phyloP scores from a whole-genome alignment of 352 stramenopile genomes.

The Pythium sp. region DNA sequence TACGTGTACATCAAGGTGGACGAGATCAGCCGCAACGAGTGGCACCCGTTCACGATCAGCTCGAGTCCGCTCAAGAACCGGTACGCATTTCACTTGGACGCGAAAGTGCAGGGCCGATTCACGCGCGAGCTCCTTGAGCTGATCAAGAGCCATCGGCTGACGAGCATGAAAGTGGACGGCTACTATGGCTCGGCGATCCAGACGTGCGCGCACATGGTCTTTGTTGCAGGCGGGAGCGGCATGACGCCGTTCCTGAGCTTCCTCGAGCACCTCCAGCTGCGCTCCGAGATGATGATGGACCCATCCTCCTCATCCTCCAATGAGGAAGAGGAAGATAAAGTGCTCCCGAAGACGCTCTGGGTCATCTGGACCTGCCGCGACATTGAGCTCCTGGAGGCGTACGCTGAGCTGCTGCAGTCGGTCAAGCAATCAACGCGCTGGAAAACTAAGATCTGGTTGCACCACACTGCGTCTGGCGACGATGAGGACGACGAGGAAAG shows the following conservation, averaged over 20 bases:
- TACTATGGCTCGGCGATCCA: slow-evolving; percentile 64
- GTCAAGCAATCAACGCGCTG: slow-evolving; percentile 37
- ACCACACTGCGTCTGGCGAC: slow-evolving; percentile 31
- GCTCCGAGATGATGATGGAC: slow-evolving; percentile 22
- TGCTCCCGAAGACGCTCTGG: slow-evolving; percentile 45
- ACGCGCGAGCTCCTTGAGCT: slow-evolving; percentile 46
- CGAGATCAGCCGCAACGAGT: slow-evolving; percentile 48
- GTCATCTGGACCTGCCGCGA: slow-evolving; percentile 56
- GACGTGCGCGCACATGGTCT: slow-evolving; percentile 54
- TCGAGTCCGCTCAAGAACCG: slow-evolving; percentile 49
- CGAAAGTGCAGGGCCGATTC: slow-evolving; percentile 64
- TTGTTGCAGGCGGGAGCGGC: slow-evolving; percentile 63
- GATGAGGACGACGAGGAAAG: slow-evolving; percentile 38
- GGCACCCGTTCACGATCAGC: slow-evolving; percentile 74
- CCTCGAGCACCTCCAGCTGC: slow-evolving; percentile 47
- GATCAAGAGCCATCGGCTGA: slow-evolving; percentile 39
- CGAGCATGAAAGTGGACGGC: slow-evolving; percentile 54
- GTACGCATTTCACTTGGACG: slow-evolving; percentile 46
- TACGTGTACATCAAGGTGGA: slow-evolving; percentile 75
- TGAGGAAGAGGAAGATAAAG: slow-evolving; percentile 18
- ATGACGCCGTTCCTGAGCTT: slow-evolving; percentile 74
- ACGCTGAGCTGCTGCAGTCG: slow-evolving; percentile 42
- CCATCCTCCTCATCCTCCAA: slow-evolving; percentile 4
- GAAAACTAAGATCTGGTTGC: slow-evolving; percentile 51
- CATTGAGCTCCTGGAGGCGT: slow-evolving; percentile 37